Base-by-base conservation (phyloP, 768 basidiomycete species). In the Boletellus emodensis region DNA sequence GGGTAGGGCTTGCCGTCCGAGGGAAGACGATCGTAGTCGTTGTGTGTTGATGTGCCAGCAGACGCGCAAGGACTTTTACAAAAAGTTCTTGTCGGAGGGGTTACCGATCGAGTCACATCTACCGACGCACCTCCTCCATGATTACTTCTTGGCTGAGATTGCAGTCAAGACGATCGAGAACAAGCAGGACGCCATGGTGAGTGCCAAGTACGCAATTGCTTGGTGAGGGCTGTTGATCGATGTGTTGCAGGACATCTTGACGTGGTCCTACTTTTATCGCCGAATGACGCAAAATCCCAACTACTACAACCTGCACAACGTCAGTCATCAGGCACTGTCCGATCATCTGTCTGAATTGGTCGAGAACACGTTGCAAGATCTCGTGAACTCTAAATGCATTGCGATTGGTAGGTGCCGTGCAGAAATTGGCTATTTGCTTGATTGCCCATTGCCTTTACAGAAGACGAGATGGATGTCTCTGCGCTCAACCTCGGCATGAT, bases 101-200 rank as follows among this genome's bases (percentile, higher is more conserved):
- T 72, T 99, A 24, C 96, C 95, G 6, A 96, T 98, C 56, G 96
- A 99, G 67, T 94, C 91, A 0, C 93, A 95, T 66, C 72, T 98
- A 4, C 85, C 94, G 1, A 92, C 90, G 0, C 87, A 93, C 65
- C 73, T 88, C 51, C 72, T 99, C 1, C 95, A 97, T 61, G 96
- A 98, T 64, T 96, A 96, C 68, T 97, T 98, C 82, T 79, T 97
- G 44, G 93, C 95, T 0, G 96, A 98, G 69, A 96, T 98, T 56
- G 94, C 94, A 9, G 94, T 97, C 37, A 95, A 94, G 73, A 98
- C 94, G 12, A 97, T 98, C 50, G 94, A 98, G 72, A 98, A 97
- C 71, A 99, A 99, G 75, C 95, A 99, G 69, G 92, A 96, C 65
- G 90, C 90, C 0, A 89, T 93, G 87, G 89, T 87, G 53, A 22